These are phyloP conservation scores for Diospyros kaki DNA, from an alignment of 148 eudicot genomes.

Conservation along the genomic window DNA sequence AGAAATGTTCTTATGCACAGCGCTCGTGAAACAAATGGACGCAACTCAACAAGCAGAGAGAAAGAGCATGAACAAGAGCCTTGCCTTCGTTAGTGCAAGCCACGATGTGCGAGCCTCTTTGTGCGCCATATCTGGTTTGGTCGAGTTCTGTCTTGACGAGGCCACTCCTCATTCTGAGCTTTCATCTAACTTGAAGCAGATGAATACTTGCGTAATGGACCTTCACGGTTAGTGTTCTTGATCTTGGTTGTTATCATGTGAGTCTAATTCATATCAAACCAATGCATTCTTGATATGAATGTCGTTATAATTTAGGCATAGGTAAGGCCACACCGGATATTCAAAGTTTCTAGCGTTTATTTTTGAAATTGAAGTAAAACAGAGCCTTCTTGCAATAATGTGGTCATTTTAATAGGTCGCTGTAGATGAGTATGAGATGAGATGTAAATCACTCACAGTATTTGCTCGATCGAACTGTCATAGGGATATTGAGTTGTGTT, in stretches of 20 bases:
- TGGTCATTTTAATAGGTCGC: too few species aligned
- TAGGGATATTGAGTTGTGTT: constrained; percentile 67
- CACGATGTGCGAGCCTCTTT: constrained; percentile 71
- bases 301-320: too few species aligned
- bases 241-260: too few species aligned
- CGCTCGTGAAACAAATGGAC: constrained; percentile 59
- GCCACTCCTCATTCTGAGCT: constrained; percentile 44
- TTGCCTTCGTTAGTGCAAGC: constrained; percentile 63
- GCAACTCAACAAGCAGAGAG: constrained; percentile 65
- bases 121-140: constrained; percentile 56
- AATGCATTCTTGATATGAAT: too few species aligned
- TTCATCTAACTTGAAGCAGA: constrained; percentile 39
- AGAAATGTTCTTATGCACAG: constrained; percentile 42
- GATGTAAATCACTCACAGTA: neutral
- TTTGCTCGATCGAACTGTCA: neutral
- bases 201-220: constrained; percentile 43
- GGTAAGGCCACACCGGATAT: too few species aligned
- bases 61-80: constrained; percentile 55
- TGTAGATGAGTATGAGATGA: too few species aligned
- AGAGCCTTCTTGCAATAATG: too few species aligned
- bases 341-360: too few species aligned
- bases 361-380: too few species aligned
- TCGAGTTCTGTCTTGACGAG: constrained; percentile 26
- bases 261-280: too few species aligned
- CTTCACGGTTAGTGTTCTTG: constrained; percentile 45